Base-by-base conservation (phyloP, 495 filamentous ascomycete genomes). In the Hypoxylon trugodes region DNA sequence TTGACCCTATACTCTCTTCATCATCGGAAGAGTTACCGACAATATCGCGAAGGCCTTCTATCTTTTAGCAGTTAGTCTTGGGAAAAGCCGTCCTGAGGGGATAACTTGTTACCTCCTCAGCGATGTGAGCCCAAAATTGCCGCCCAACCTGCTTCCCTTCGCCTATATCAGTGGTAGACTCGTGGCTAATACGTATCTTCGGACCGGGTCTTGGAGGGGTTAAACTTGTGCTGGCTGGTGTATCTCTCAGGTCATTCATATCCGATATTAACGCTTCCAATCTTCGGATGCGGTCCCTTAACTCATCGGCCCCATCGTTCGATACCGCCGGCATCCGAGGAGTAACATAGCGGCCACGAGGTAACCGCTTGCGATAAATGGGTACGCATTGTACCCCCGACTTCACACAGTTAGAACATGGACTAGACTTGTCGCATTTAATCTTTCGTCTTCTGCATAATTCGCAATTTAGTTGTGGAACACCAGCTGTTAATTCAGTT, bases 401-500 rank as follows among this genome's bases (percentile, higher is more conserved):
- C 43, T 38, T 54, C 15, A 32, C 19, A 26, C 62, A 66, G 19
- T 61, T 61, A 26, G 50, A 47, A 15, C 57, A 66, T 33, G 62
- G 62, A 12, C 26, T 55, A 6, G 38, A 41, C 22, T 61, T 66
- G 25, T 66, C 57, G 41, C 62, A 66, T 32, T 66, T 66, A 2
- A 66, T 22, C 30, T 66, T 66, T 2, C 56, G 48, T 9, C 50
- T 36, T 26, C 62, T 59, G 6, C 55, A 59, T 32, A 49, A 6
- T 5, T 59, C 55, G 24, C 55, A 50, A 26, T 22, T 59, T 18
- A 59, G 36, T n/a, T 59, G 55, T 3, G 55, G 55, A 32, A 59
- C 33, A 28, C 13, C 15, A 2, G 22, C 19, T 13, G n/a, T 21
- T 12, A n/a, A 6, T 16, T 51, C 38, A 13, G 30, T n/a, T 10